Evolutionary conservation across 1,284 basidiomycete species (phyloP).

Genomic region (Baeospora myosura): DNA sequence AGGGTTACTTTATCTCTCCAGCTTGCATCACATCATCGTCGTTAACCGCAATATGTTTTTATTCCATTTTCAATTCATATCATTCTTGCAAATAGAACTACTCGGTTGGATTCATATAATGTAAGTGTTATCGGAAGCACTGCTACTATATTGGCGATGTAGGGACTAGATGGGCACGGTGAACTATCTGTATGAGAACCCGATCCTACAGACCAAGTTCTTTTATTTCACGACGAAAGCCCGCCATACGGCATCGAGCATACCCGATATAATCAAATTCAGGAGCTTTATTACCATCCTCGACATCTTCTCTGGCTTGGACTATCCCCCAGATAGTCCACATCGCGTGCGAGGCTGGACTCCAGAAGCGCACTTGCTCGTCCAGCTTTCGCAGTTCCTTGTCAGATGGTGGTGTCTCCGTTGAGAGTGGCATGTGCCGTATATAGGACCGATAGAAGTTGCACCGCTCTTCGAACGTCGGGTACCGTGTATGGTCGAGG

Average conservation of each 20-base stretch:
- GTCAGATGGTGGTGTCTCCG: constrained; percentile 22
- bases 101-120: too few species aligned
- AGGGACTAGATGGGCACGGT: too few species aligned
- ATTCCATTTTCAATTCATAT: constrained; percentile 36
- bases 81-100: too few species aligned
- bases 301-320: constrained; percentile 78
- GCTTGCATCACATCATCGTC: constrained; percentile 40
- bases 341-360: constrained; percentile 79
- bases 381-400: constrained; percentile 49
- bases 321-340: constrained; percentile 93
- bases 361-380: constrained; percentile 76
- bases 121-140: too few species aligned
- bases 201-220: constrained; percentile 39
- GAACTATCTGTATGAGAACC: too few species aligned
- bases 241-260: constrained; percentile 55
- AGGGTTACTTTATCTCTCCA: constrained; percentile 35
- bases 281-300: constrained; percentile 45
- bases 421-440: constrained; percentile 33
- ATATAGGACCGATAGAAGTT: constrained; percentile 86
- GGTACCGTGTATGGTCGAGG: constrained; percentile 64
- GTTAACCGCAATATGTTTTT: constrained; percentile 44
- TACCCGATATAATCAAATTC: constrained; percentile 80
- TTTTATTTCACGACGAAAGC: constrained; percentile 52
- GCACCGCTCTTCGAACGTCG: constrained; percentile 60
- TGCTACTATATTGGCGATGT: too few species aligned